These are phyloP conservation scores for Hevea brasiliensis DNA, from an alignment of 345 rosid species.

Conservation along the genomic window DNA sequence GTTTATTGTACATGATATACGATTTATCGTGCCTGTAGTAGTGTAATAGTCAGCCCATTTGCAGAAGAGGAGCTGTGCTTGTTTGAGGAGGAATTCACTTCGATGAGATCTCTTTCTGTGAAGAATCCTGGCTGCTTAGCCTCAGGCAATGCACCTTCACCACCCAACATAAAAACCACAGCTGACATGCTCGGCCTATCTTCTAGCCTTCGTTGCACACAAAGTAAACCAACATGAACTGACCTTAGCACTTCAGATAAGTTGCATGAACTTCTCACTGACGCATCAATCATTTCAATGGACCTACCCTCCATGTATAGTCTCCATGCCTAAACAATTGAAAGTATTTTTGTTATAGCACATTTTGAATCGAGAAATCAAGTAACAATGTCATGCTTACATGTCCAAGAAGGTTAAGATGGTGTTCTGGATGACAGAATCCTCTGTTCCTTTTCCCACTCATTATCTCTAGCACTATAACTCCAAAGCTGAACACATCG, in stretches of 20 bases:
- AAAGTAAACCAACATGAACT: conserved; percentile 20
- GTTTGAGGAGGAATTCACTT: conserved; percentile 11
- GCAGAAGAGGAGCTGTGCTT: not conserved
- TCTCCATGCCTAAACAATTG: not conserved
- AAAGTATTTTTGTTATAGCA: too few species aligned
- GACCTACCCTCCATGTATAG: not conserved
- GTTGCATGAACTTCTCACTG: not conserved
- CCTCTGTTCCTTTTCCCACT: not conserved
- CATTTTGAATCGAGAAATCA: too few species aligned
- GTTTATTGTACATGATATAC: too few species aligned
- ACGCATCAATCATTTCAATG: not conserved
- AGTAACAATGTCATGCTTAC: not conserved
- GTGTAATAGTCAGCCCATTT: too few species aligned
- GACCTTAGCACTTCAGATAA: conserved; percentile 1
- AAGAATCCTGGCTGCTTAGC: conserved; percentile 24
- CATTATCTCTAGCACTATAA: not conserved
- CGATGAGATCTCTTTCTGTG: conserved; percentile 8
- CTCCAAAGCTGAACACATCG: conserved; percentile 3
- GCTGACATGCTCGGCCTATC: conserved; percentile 24
- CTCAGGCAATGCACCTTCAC: conserved; percentile 14
- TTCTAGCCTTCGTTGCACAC: conserved; percentile 21
- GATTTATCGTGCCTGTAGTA: too few species aligned
- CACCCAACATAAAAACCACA: conserved; percentile 20
- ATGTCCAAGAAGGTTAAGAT: not conserved
- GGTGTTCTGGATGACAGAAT: not conserved